Evolutionary conservation across 2,329 filamentous ascomycete species (phyloP), one percentile per base, ranked within the genome.

Genomic region (Pyrenochaeta sp.): DNA sequence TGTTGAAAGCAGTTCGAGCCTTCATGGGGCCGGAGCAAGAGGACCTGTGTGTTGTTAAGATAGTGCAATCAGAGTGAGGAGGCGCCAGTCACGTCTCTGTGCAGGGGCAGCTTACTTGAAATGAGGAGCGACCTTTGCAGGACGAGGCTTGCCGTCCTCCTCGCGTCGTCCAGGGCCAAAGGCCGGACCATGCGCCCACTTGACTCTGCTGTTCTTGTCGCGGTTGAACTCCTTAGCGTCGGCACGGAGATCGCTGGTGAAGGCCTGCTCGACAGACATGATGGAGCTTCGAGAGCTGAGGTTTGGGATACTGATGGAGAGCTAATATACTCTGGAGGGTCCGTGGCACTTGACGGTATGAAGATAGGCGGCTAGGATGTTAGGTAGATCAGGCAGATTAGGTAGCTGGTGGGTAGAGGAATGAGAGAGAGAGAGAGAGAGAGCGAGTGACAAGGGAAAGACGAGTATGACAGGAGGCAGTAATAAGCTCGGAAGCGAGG

Each of bases 231-330:
- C 81, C 66, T 81, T 81, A 67, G 82, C 78, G 61, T 75, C 75
- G 71, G 79, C 80, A 69, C 84, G 83, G 58, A 86, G 77, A 69
- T 87, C 84, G 70, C 74, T 69, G 64, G 78, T 79, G 66, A 79
- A 74, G 68, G 76, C 73, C 71, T 80, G 78, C 63, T 80, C 76
- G 64, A 77, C 70, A 61, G 78, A 75, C 78, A 81, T 81, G 71
- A 42, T 67, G 61, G 51, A 21, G 36, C 4, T 39, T 18, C 18
- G 36, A 5, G 20, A 11, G 11, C 18, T 39, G 36, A 7, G 36
- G 21, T 15, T 15, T 27, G 49, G 12, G 31, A 29, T 39, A 35
- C 35, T 37, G 37, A 32, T 51, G 51, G 42, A 49, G 49, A 41
- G 54, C 40, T 51, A 57, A 56, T 12, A 39, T 45, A 49, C 51